phyloP scores from a whole-genome alignment of 2,329 filamentous ascomycete genomes.

The Hymenoscyphus linearis region DNA sequence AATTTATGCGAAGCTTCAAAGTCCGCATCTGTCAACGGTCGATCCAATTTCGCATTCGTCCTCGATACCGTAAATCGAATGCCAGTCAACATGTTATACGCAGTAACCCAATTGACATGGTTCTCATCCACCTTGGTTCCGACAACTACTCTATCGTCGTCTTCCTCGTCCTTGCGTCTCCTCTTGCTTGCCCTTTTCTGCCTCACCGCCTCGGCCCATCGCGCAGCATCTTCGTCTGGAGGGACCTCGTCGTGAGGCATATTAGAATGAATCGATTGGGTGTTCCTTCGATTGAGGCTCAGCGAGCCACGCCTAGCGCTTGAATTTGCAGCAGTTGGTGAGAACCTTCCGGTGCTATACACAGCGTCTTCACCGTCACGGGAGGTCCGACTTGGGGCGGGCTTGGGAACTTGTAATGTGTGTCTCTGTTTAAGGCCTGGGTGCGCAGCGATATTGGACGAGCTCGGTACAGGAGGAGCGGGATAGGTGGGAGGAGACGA shows the following conservation, averaged over 20 bases:
- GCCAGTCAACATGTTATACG: constrained; percentile 99
- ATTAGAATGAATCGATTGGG: constrained; percentile 81
- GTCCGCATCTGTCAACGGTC: constrained; percentile 82
- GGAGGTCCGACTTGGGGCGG: constrained; percentile 60
- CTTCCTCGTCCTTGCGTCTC: constrained; percentile 75
- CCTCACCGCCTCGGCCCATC: constrained; percentile 89
- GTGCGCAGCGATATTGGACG: constrained; percentile 35
- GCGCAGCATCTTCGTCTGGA: constrained; percentile 82
- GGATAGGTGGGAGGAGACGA: constrained; percentile 58
- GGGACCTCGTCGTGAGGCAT: constrained; percentile 75
- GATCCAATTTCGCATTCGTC: constrained; percentile 94
- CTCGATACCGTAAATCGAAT: constrained; percentile 95
- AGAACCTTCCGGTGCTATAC: constrained; percentile 75
- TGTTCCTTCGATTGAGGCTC: constrained; percentile 72
- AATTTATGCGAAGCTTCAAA: constrained; percentile 96
- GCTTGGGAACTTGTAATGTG: constrained; percentile 80
- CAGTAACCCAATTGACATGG: constrained; percentile 94
- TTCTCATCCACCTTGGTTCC: constrained; percentile 97
- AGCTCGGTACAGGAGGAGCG: constrained; percentile 44
- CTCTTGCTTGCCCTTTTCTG: constrained; percentile 87
- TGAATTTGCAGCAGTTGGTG: constrained; percentile 50
- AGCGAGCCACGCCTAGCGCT: constrained; percentile 74
- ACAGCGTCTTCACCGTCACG: constrained; percentile 66
- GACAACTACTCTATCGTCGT: constrained; percentile 90
- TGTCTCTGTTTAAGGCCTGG: constrained; percentile 71